A percentile compares a stretch with the other conserved stretches of the same genome.
Conservation (phyloP, 306 rosid genomes). For the Rosa lucieae region DNA sequence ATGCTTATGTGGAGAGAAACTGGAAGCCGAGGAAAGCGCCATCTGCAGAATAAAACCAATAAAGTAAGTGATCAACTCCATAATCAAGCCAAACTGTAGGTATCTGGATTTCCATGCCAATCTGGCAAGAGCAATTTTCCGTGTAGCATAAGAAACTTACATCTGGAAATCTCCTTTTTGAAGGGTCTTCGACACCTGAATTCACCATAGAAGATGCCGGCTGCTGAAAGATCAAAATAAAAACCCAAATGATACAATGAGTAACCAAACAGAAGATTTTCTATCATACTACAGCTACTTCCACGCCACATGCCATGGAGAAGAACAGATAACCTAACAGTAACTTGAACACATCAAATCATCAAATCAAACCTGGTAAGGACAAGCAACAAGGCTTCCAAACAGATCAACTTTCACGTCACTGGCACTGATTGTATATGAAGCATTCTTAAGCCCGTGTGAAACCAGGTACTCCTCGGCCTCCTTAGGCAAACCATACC, state of each 20-base stretch:
- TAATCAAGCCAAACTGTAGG: not conserved
- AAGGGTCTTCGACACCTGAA: constrained; percentile 27
- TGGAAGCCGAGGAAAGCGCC: constrained; percentile 27
- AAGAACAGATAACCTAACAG: not conserved
- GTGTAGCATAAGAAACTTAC: constrained; percentile 16
- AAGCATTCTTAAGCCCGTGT: constrained; percentile 63
- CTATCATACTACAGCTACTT: not conserved
- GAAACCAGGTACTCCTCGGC: constrained; percentile 63
- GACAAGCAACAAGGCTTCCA: constrained; percentile 63
- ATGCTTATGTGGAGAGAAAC: constrained; percentile 20
- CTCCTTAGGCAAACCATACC: constrained; percentile 57
- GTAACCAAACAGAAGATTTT: not conserved
- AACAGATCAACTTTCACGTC: constrained; percentile 51
- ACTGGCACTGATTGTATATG: constrained; percentile 58
- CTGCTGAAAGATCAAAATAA: constrained; percentile 49
- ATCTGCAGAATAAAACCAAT: constrained; percentile 24
- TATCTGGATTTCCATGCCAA: not conserved
- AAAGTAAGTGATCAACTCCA: not conserved
- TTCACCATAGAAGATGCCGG: constrained; percentile 44
- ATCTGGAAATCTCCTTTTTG: constrained; percentile 36
- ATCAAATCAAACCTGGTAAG: constrained; percentile 61
- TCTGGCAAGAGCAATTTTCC: not conserved
- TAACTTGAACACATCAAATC: constrained; percentile 17
- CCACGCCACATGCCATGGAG: not conserved
- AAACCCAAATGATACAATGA: not conserved